Base-by-base conservation (phyloP, 2,329 filamentous ascomycete genomes). In the Epichloe sp. region DNA sequence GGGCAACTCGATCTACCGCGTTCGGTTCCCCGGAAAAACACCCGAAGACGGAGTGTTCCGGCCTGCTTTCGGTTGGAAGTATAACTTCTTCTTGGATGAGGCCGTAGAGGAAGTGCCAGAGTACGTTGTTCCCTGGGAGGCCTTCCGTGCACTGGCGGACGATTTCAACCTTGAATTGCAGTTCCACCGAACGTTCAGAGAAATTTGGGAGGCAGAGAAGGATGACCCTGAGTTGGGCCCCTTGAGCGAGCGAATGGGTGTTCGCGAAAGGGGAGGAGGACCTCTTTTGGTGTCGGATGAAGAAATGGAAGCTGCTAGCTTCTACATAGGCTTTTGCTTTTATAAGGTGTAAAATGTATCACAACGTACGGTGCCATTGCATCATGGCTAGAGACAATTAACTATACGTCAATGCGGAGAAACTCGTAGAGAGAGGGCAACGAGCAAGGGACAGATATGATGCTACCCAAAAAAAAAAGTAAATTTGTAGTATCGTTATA, bases 121-220 rank as follows among this genome's bases (percentile, higher is more conserved):
- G 71, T 98, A 95, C 64, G 91, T 98, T 1, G 93, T 98, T 1
- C 93, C 93, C 0, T 98, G 93, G 91, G 90, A 95, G 65, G 90
- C 89, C 1, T 97, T 98, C 72, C 87, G 93, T 69, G 90, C 88
- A 26, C 73, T 97, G 60, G 93, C 93, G 17, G 90, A 96, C 64
- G 90, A 97, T 64, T 98, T 91, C 74, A 96, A 96, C 60, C 79
- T 98, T 6, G 93, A 98, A 66, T 71, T 97, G 60, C 86, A 95
- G 68, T 98, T 96, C 63, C 86, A 94, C 62, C 91, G 91, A 67
- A 79, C 85, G 0, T 98, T 98, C 65, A 71, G 80, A 41, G 90
- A 97, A 58, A 85, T 98, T 34, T 97, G 91, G 88, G 82, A 88
- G 55, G 79, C 88, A 21, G 90, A 97, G 67, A 93, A 91, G 69